Base-by-base conservation (phyloP, 306 rosid species). In the Malus fusca region DNA sequence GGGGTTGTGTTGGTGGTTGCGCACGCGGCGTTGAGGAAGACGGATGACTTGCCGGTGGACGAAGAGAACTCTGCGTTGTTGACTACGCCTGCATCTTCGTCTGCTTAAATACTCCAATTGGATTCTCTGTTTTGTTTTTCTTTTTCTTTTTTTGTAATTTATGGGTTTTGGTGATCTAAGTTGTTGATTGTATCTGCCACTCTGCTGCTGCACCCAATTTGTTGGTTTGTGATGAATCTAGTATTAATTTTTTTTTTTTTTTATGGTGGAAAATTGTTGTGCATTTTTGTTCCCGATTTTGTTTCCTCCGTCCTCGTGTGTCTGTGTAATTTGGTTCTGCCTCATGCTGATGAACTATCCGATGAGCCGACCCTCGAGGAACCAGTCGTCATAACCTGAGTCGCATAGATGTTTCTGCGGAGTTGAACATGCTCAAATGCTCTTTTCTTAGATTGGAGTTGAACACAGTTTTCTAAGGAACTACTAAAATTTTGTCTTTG, bases 11-110 rank as follows among this genome's bases (percentile, higher is more conserved):
- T 77, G 14, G 78, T 88, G 62, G 64, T 79, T 60, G 79, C 21
- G 23, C 98, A 93, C 77, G 95, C 88, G 2, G 83, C 66, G 48
- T 59, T 93, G 4, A 82, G 93, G 79, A 93, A 76, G 82, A 90
- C 81, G 3, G 89, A 86, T 19, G 90, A 93, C 66, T 81, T 93
- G 76, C 84, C 46, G n/a, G 62, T 85, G 44, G 92, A 87, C 18
- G 94, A 88, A 63, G 97, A 88, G 75, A 86, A 78, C 51, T 31
- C 83, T 3, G 84, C 75, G 4, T 68, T 84, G 75, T 23, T 86
- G 69, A 60, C 77, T 14, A 55, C 26, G 11, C 70, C 26, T 63
- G 83, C 83, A 84, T 77, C 72, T 33, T 77, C 40, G 35, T 55
- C 78, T 4, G 74, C 56, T 55, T 46, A 51, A 71, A 33, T 42